phyloP scores from a whole-genome alignment of 805 yeast species.

The Sungouiozyma intestinalis region DNA sequence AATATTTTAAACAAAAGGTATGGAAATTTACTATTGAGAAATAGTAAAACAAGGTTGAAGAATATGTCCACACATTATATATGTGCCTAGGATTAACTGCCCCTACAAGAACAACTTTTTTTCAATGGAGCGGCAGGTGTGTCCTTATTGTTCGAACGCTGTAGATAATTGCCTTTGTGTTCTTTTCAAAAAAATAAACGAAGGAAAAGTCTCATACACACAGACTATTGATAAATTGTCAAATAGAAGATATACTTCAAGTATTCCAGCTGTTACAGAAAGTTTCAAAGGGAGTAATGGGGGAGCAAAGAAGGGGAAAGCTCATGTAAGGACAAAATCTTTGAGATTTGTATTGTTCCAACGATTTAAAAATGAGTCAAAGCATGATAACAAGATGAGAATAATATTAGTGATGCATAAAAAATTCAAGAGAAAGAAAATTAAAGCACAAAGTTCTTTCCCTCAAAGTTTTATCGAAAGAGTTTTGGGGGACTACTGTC shows the following conservation, averaged over 20 bases:
- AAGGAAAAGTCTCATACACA: slow-evolving; percentile 1
- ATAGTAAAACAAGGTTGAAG: no score
- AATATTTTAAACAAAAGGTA: no score
- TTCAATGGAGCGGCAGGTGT: background rate
- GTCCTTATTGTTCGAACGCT: slow-evolving; percentile 1
- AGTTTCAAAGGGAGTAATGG: background rate
- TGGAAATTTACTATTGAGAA: no score
- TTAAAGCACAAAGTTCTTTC: background rate
- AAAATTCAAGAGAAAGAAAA: background rate
- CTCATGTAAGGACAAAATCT: background rate
- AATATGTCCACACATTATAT: no score
- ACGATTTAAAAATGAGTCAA: background rate
- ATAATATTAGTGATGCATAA: background rate
- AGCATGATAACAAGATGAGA: background rate
- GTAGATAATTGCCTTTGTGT: slow-evolving; percentile 2
- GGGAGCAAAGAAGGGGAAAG: background rate
- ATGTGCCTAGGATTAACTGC: no score
- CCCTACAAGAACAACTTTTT: no score
- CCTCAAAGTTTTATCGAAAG: background rate
- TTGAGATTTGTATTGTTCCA: background rate
- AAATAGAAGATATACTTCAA: background rate
- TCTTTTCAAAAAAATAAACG: slow-evolving; percentile 3
- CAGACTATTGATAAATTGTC: background rate
- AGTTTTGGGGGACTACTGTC: slow-evolving; percentile 5
- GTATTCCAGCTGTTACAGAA: no score